A percentile compares a stretch with the other conserved stretches of the same genome.
Evolutionary conservation across 148 eudicot genomes (phyloP).

Genomic region (Vaccinium darrowii): DNA sequence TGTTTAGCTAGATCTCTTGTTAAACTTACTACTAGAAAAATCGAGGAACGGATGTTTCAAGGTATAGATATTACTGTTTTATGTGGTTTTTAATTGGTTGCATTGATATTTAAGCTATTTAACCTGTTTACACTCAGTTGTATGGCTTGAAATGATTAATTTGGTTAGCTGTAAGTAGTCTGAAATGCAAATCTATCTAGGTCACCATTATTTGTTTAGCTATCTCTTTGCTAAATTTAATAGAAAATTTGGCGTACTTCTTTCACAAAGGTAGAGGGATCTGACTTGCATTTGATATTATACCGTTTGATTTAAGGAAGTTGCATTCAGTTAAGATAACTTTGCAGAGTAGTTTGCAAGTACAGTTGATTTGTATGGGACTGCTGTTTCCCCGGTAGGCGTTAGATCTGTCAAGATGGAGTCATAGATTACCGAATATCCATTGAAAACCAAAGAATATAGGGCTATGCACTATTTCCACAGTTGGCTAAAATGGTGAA

Average conservation of each 20-base stretch:
- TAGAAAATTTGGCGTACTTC: background rate
- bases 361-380: background rate
- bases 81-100: background rate
- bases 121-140: background rate
- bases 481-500: background rate
- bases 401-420: background rate
- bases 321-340: background rate
- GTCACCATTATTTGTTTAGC: background rate
- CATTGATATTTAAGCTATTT: background rate
- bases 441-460: background rate
- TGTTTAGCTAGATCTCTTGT: background rate
- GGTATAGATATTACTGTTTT: constrained; percentile 33
- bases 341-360: background rate
- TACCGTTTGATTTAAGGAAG: background rate
- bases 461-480: background rate
- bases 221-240: background rate
- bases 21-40: background rate
- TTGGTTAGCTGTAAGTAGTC: background rate
- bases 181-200: background rate
- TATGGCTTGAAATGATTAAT: background rate
- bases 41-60: constrained; percentile 50
- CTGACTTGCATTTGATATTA: background rate
- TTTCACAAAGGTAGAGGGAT: background rate
- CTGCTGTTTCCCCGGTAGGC: background rate
- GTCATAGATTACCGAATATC: background rate